These are phyloP conservation scores for Ophiosphaerella narmari DNA, from an alignment of 2,329 filamentous ascomycete genomes.

Conservation along the genomic window DNA sequence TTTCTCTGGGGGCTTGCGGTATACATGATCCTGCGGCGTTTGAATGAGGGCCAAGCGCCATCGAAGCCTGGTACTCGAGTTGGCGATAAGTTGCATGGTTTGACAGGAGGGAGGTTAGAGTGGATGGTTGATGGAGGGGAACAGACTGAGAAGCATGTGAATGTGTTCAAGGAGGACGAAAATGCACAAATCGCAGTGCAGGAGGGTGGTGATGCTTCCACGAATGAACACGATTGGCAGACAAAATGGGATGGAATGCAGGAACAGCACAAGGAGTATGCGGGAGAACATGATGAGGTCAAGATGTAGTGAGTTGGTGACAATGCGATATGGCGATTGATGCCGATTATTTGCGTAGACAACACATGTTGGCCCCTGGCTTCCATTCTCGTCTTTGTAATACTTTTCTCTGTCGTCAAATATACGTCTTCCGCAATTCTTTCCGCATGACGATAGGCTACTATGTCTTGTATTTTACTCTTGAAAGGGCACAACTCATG, in stretches of 20 bases:
- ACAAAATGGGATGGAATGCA: constrained; percentile 17
- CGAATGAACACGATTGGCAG: constrained; percentile 17
- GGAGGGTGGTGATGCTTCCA: constrained; percentile 1
- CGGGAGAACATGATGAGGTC: constrained; percentile 1
- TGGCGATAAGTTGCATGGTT: constrained; percentile 20
- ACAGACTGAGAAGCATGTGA: neutral
- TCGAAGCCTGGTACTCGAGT: constrained; percentile 20
- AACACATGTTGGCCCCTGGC: too few species aligned
- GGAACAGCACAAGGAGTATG: neutral
- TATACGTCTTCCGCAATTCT: too few species aligned
- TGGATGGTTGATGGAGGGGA: constrained; percentile 11
- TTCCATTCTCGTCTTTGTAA: too few species aligned
- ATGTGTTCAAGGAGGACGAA: constrained; percentile 1
- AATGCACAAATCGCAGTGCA: constrained; percentile 2
- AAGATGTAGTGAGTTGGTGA: neutral
- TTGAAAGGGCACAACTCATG: too few species aligned
- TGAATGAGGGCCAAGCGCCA: constrained; percentile 30
- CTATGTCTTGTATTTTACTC: too few species aligned
- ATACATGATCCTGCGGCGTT: constrained; percentile 54
- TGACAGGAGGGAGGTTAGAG: constrained; percentile 24
- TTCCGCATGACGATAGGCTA: too few species aligned
- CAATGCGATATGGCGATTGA: too few species aligned
- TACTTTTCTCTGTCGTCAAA: too few species aligned
- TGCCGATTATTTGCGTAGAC: too few species aligned
- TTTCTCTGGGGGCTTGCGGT: constrained; percentile 64